Evolutionary conservation across 176 grass and related monocot species (phyloP).

Genomic region (Pontederia paniculata): DNA sequence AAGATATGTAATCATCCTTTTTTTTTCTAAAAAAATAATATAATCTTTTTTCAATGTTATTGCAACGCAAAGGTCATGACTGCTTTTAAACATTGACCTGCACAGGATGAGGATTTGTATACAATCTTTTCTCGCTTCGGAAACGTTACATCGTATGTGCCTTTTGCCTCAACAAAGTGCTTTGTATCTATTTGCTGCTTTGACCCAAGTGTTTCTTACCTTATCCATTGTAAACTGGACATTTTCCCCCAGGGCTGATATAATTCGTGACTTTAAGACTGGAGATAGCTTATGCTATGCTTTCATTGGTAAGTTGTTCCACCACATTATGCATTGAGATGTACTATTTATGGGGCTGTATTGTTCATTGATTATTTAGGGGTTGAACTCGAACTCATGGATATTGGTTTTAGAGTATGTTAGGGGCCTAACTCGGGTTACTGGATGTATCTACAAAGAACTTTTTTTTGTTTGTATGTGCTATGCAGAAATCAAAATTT

Average conservation of each 20-base stretch:
- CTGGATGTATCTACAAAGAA: no score
- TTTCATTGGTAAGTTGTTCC: constrained; percentile 55
- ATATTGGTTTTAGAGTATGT: no score
- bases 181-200: constrained; percentile 19
- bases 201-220: constrained; percentile 16
- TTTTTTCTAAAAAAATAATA: no score
- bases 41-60: no score
- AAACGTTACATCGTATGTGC: constrained; percentile 76
- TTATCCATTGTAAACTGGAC: background rate
- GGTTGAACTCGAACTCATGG: no score
- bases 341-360: no score
- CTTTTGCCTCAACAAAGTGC: background rate
- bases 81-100: constrained; percentile 1
- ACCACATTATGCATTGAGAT: background rate
- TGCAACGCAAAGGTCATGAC: no score
- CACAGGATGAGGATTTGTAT: constrained; percentile 88
- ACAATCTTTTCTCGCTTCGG: constrained; percentile 98
- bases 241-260: constrained; percentile 59
- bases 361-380: no score
- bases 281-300: constrained; percentile 96
- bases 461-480: no score
- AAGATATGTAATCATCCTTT: no score
- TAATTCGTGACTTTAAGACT: constrained; percentile 86
- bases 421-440: no score
- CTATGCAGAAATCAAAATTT: no score